Percentiles rank a stretch among this genome's conserved stretches.
Conservation (phyloP, 73 alveolate species). For the Tetrahymena thermophila region DNA sequence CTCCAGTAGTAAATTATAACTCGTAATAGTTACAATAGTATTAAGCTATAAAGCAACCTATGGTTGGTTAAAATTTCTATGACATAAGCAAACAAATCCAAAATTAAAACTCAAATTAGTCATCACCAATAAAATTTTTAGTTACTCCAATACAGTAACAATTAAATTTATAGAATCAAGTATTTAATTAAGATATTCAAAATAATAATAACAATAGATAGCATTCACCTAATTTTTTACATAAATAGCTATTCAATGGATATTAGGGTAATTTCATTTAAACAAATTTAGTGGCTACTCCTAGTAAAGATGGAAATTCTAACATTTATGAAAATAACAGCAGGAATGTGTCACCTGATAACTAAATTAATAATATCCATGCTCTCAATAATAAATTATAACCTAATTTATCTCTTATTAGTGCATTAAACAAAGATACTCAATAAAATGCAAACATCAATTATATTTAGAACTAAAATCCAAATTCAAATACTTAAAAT, state of each 20-base stretch:
- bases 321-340: neutral
- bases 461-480: neutral
- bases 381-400: neutral
- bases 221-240: neutral
- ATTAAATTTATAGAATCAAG: too few relatives aligned
- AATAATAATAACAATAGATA: neutral
- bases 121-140: neutral
- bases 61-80: too few relatives aligned
- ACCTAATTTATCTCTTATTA: neutral
- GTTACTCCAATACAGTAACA: neutral
- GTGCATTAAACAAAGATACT: neutral
- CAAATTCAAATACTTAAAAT: neutral
- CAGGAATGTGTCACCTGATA: neutral
- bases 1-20: neutral
- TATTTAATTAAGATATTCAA: neutral
- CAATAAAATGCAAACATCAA: neutral
- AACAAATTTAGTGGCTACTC: neutral
- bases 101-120: neutral
- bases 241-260: too few relatives aligned
- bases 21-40: neutral
- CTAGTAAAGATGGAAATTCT: neutral
- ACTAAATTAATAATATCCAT: neutral
- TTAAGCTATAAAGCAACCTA: neutral
- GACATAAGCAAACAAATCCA: neutral
- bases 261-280: too few relatives aligned